Conservation (phyloP, 1,139 yeast species). For the Nadsonia commutata region DNA sequence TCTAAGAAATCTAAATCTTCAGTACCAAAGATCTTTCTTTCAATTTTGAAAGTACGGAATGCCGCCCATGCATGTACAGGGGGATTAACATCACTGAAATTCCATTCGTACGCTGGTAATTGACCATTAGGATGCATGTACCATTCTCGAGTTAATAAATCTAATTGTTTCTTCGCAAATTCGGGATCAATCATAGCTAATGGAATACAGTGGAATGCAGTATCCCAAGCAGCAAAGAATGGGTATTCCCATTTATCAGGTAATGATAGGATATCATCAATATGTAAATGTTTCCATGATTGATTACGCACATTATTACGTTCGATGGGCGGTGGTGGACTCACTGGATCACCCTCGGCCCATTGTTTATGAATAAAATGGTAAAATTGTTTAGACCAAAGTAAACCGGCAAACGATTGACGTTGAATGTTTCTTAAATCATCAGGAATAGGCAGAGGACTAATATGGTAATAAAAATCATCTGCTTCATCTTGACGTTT, state of each 20-base stretch:
- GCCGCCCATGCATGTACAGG: slow-evolving; percentile 98
- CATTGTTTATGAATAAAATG: slow-evolving; percentile 79
- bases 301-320: slow-evolving; percentile 75
- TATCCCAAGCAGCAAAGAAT: slow-evolving; percentile 95
- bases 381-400: slow-evolving; percentile 92
- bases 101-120: slow-evolving; percentile 96
- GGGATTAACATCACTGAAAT: slow-evolving; percentile 88
- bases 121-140: slow-evolving; percentile 99
- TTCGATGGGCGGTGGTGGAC: slow-evolving; percentile 59
- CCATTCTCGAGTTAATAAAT: slow-evolving; percentile 85
- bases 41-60: slow-evolving; percentile 78
- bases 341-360: slow-evolving; percentile 80
- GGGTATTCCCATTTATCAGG: slow-evolving; percentile 98
- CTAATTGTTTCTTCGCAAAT: slow-evolving; percentile 83
- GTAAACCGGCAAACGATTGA: slow-evolving; percentile 86
- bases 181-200: slow-evolving; percentile 91
- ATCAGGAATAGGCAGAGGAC: slow-evolving; percentile 76
- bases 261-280: slow-evolving; percentile 76
- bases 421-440: slow-evolving; percentile 77
- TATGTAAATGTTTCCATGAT: slow-evolving; percentile 82
- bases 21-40: slow-evolving; percentile 69
- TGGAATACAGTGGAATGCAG: slow-evolving; percentile 92
- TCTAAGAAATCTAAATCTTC: slow-evolving; percentile 81
- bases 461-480: slow-evolving; percentile 80
- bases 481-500: slow-evolving; percentile 83